phyloP scores from a whole-genome alignment of 2,329 filamentous ascomycete genomes.

The Beauveria brongniartii region DNA sequence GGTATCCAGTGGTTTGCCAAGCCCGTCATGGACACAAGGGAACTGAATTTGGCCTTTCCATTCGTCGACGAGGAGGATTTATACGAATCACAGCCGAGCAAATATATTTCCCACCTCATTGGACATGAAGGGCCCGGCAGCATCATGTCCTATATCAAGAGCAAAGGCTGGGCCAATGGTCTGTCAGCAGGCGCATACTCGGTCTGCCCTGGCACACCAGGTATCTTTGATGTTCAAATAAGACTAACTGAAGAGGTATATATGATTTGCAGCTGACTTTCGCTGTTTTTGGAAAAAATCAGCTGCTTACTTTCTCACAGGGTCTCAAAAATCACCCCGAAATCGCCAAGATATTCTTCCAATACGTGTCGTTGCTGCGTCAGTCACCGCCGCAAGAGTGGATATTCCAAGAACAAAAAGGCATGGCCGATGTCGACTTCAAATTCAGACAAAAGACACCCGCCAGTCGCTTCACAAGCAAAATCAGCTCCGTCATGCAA shows the following conservation, averaged over 20 bases:
- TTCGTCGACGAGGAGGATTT: constrained; percentile 77
- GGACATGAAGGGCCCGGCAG: constrained; percentile 91
- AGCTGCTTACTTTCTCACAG: constrained; percentile 22
- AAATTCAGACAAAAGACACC: constrained; percentile 90
- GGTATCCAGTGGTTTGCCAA: constrained; percentile 75
- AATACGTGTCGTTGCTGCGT: constrained; percentile 81
- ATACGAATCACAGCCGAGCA: constrained; percentile 72
- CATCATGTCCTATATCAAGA: constrained; percentile 82
- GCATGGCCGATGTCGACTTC: constrained; percentile 87
- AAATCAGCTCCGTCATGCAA: constrained; percentile 82
- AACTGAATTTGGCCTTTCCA: constrained; percentile 73
- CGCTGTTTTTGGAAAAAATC: neutral
- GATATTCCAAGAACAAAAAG: constrained; percentile 90
- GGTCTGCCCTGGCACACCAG: constrained; percentile 68
- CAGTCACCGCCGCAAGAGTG: constrained; percentile 77
- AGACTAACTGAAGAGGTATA: constrained; percentile 72
- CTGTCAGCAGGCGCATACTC: constrained; percentile 69
- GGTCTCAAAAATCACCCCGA: constrained; percentile 73
- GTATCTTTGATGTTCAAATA: constrained; percentile 72
- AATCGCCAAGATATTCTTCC: constrained; percentile 75
- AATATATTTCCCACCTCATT: constrained; percentile 82
- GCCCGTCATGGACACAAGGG: constrained; percentile 80
- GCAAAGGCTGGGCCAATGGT: constrained; percentile 81
- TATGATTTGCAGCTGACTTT: neutral
- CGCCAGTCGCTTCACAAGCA: constrained; percentile 82